Percentiles rank a stretch among this genome's conserved stretches.
These are phyloP conservation scores for Pseudonitzschia pungens DNA, from an alignment of 108 stramenopile genomes.

Conservation along the genomic window DNA sequence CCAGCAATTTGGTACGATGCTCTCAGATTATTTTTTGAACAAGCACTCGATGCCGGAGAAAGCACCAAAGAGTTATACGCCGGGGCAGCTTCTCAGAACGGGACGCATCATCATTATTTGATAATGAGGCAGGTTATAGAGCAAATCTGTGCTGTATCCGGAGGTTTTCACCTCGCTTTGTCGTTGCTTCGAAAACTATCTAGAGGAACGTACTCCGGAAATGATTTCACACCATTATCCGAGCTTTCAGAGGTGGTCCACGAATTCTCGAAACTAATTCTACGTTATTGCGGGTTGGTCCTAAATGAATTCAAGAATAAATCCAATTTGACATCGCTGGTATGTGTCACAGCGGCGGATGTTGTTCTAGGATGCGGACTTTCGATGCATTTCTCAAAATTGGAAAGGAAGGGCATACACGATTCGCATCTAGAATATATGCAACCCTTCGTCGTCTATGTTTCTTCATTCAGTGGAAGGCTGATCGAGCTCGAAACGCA, in stretches of 20 bases:
- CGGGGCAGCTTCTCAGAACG: not conserved
- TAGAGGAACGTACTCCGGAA: not conserved
- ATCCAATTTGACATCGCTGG: not conserved
- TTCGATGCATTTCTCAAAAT: slow-evolving; percentile 15
- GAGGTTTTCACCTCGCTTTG: slow-evolving; percentile 3
- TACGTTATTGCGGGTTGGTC: not conserved
- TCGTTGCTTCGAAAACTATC: not conserved
- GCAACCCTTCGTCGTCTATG: not conserved
- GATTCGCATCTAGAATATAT: not conserved
- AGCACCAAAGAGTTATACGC: not conserved
- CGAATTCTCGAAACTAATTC: slow-evolving; percentile 1
- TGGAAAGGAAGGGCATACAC: not conserved
- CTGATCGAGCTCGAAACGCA: slow-evolving; percentile 2
- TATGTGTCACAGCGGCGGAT: not conserved
- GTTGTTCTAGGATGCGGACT: slow-evolving; percentile 3
- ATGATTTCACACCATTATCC: not conserved
- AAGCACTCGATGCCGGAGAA: not conserved
- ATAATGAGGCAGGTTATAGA: not conserved
- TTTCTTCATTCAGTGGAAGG: slow-evolving; percentile 14
- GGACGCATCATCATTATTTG: not conserved
- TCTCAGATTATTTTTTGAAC: slow-evolving; percentile 2
- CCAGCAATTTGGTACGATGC: slow-evolving; percentile 14
- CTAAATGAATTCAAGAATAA: not conserved
- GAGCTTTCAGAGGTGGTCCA: not conserved
- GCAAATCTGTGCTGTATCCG: not conserved